Percentiles rank a stretch among this genome's conserved stretches.
Evolutionary conservation across 2,329 filamentous ascomycete species (phyloP).

Genomic region (Beauveria sp.): DNA sequence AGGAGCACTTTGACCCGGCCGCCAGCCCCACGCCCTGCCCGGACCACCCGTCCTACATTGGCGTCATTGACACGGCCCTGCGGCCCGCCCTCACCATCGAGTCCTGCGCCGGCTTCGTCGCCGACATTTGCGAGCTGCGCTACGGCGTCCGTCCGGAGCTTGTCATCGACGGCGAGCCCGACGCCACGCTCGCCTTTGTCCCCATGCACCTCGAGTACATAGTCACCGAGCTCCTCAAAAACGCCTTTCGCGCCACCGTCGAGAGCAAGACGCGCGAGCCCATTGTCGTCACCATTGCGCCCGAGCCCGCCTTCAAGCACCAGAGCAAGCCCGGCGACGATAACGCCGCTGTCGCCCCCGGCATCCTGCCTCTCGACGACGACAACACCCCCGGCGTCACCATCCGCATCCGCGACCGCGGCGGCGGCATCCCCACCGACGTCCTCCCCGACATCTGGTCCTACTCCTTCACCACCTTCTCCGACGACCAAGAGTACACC

Average conservation of each 20-base stretch:
- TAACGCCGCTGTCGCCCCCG: constrained; percentile 20
- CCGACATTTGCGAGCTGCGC: constrained; percentile 92
- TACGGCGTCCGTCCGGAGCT: constrained; percentile 82
- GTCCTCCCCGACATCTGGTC: constrained; percentile 87
- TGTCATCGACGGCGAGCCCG: constrained; percentile 74
- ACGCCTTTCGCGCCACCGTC: constrained; percentile 88
- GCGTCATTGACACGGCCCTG: constrained; percentile 88
- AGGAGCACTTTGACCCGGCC: constrained; percentile 58
- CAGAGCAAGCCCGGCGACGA: constrained; percentile 21
- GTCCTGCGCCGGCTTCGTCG: constrained; percentile 81
- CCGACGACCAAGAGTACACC: constrained; percentile 44
- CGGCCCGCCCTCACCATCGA: constrained; percentile 75
- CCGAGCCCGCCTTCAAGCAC: constrained; percentile 40
- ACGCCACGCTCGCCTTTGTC: constrained; percentile 86
- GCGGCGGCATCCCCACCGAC: constrained; percentile 82
- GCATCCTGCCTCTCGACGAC: constrained; percentile 51
- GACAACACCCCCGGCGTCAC: constrained; percentile 77
- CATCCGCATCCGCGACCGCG: constrained; percentile 91
- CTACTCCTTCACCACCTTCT: constrained; percentile 95
- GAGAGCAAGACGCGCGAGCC: constrained; percentile 77
- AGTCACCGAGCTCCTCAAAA: constrained; percentile 91
- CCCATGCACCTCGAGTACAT: constrained; percentile 98
- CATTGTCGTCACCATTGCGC: constrained; percentile 87
- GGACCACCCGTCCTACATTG: constrained; percentile 65
- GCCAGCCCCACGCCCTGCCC: constrained; percentile 43